phyloP scores from a whole-genome alignment of 176 grass and related monocot genomes.

The Oryza nivara region DNA sequence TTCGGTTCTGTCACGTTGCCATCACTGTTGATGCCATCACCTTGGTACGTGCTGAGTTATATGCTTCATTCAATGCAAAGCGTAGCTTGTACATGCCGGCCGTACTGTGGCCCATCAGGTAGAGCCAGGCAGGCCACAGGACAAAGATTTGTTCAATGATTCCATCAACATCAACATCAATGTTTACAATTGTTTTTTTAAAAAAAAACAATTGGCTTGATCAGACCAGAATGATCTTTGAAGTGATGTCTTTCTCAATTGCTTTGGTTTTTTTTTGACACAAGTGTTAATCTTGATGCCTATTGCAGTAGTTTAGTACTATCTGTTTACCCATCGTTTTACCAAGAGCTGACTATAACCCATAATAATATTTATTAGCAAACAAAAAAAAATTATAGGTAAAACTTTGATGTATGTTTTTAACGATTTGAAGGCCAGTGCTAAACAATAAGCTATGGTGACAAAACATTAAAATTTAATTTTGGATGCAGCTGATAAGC shows the following conservation, averaged over 20 bases:
- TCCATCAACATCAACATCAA: conserved; percentile 4
- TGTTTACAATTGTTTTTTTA: no score
- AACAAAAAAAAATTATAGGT: no score
- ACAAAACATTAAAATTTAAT: no score
- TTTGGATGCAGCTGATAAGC: no score
- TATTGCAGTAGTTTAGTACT: neutral
- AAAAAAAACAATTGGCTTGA: no score
- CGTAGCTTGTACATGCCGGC: conserved; percentile 6
- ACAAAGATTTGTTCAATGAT: conserved; percentile 19
- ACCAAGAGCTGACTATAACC: no score
- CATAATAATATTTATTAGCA: no score
- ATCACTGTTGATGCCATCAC: conserved; percentile 36
- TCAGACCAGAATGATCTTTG: neutral
- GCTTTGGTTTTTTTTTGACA: neutral
- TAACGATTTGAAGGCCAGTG: no score
- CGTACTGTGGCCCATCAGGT: conserved; percentile 17
- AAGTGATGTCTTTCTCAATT: neutral
- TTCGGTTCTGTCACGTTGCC: conserved; percentile 36
- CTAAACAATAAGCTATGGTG: no score
- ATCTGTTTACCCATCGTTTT: neutral
- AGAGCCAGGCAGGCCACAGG: neutral
- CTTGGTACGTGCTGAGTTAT: neutral
- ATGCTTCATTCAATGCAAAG: conserved; percentile 32
- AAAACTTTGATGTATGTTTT: no score
- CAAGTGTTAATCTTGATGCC: neutral